Percentiles rank a stretch among this genome's conserved stretches.
Conservation (phyloP, 164 flowering plant species). For the Vitis cinerea region DNA sequence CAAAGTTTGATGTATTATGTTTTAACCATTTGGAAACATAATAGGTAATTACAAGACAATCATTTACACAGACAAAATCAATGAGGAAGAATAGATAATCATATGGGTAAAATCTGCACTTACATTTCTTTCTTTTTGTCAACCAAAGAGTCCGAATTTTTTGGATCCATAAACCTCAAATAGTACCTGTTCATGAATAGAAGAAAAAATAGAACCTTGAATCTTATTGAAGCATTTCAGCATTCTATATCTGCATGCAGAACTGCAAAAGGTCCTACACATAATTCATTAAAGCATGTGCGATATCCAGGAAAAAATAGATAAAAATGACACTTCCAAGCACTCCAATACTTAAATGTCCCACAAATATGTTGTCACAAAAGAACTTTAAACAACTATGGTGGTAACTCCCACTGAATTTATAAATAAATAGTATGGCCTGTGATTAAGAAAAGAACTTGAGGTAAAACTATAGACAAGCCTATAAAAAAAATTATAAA, state of each 20-base stretch:
- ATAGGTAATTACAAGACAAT: not conserved
- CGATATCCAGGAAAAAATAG: not conserved
- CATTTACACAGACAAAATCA: not conserved
- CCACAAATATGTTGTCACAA: too few species aligned
- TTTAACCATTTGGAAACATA: not conserved
- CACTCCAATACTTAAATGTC: not conserved
- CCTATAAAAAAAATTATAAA: too few species aligned
- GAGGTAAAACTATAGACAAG: too few species aligned
- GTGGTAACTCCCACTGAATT: not conserved
- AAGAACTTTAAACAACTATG: not conserved
- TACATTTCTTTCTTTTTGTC: slow-evolving; percentile 76
- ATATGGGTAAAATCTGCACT: slow-evolving; percentile 18
- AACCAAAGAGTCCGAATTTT: slow-evolving; percentile 72
- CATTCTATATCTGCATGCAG: not conserved
- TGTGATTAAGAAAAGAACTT: too few species aligned
- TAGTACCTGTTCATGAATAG: slow-evolving; percentile 72
- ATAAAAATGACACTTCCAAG: not conserved
- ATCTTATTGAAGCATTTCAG: not conserved
- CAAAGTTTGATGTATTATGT: not conserved
- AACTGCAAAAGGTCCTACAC: not conserved
- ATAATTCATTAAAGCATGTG: not conserved
- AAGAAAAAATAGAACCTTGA: slow-evolving; percentile 7
- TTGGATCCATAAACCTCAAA: slow-evolving; percentile 97
- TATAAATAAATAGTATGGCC: too few species aligned
- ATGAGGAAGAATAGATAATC: not conserved